phyloP scores from a whole-genome alignment of 176 grass and related monocot genomes.

The Cocos nucifera region DNA sequence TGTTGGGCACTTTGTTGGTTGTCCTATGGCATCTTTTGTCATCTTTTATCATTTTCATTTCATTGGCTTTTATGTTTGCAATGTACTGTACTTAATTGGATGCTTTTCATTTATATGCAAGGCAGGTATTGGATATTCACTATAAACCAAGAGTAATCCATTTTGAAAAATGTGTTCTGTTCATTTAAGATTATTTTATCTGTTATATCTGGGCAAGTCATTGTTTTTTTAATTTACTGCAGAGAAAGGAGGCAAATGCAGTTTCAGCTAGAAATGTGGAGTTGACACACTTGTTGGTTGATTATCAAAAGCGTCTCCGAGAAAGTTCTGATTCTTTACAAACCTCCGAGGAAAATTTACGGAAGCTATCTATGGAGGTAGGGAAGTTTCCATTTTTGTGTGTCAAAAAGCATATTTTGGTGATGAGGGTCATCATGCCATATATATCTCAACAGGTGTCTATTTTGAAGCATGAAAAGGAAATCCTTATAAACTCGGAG shows the following conservation, averaged over 20 bases:
- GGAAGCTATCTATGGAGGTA: slow-evolving; percentile 81
- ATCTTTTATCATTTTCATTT: too few species aligned
- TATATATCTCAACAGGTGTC: slow-evolving; percentile 38
- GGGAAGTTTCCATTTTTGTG: neutral
- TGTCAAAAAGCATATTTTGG: too few species aligned
- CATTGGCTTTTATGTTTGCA: too few species aligned
- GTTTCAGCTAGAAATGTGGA: slow-evolving; percentile 79
- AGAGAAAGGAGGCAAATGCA: slow-evolving; percentile 91
- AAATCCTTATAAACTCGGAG: slow-evolving; percentile 62
- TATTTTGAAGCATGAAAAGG: slow-evolving; percentile 74
- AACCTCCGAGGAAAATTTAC: slow-evolving; percentile 56
- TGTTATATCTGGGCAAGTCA: too few species aligned
- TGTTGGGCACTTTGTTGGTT: neutral
- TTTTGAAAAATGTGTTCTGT: too few species aligned
- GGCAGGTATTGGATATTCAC: too few species aligned
- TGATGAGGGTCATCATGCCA: too few species aligned
- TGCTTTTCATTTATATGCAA: too few species aligned
- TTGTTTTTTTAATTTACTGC: slow-evolving; percentile 5
- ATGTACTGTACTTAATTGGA: too few species aligned
- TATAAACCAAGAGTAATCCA: too few species aligned
- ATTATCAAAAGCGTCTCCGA: slow-evolving; percentile 68
- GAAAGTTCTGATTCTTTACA: slow-evolving; percentile 75
- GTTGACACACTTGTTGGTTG: slow-evolving; percentile 69
- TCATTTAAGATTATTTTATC: too few species aligned
- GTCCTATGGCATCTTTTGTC: neutral